These are phyloP conservation scores for Ceratocystiopsis brevicomis DNA, from an alignment of 2,329 filamentous ascomycete genomes.

Conservation along the genomic window DNA sequence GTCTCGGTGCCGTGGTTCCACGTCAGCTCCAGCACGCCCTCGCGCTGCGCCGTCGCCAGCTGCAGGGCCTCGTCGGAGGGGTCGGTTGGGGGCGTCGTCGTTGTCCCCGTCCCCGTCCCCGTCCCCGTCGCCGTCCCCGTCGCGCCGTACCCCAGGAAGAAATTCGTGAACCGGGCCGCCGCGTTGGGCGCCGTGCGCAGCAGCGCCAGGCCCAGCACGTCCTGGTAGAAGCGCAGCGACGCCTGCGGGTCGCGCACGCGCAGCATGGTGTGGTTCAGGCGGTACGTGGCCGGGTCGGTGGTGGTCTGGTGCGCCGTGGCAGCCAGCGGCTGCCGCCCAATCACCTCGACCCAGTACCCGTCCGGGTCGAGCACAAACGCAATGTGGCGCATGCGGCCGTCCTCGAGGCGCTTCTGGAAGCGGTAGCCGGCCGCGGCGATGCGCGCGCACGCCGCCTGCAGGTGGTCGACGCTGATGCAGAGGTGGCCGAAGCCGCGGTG, in stretches of 20 bases:
- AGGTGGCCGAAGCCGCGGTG: constrained; percentile 71
- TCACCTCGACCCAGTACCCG: constrained; percentile 71
- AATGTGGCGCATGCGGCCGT: constrained; percentile 73
- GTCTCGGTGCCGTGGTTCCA: constrained; percentile 76
- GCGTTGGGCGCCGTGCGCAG: constrained; percentile 53
- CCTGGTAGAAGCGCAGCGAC: constrained; percentile 64
- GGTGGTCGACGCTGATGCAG: constrained; percentile 64
- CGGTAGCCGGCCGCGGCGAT: constrained; percentile 78
- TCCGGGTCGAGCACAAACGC: constrained; percentile 84
- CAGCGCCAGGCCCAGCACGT: constrained; percentile 74
- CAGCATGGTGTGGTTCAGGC: constrained; percentile 85
- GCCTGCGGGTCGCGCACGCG: constrained; percentile 68
- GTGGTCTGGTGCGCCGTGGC: constrained; percentile 52
- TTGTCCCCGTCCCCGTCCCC: constrained; percentile 35
- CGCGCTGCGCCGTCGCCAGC: constrained; percentile 23
- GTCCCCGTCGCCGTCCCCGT: no score
- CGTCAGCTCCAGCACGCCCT: constrained; percentile 79
- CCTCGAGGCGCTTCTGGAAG: constrained; percentile 87
- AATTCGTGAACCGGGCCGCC: constrained; percentile 65
- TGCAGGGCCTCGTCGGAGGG: background rate
- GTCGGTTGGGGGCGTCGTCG: no score
- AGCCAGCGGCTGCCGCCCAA: constrained; percentile 52
- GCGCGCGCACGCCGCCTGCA: constrained; percentile 76
- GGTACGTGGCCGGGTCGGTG: constrained; percentile 60
- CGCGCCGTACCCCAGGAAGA: constrained; percentile 69